Conservation (phyloP, 2,329 filamentous ascomycete species). For the Arthrobotrys pseudoclavata region DNA sequence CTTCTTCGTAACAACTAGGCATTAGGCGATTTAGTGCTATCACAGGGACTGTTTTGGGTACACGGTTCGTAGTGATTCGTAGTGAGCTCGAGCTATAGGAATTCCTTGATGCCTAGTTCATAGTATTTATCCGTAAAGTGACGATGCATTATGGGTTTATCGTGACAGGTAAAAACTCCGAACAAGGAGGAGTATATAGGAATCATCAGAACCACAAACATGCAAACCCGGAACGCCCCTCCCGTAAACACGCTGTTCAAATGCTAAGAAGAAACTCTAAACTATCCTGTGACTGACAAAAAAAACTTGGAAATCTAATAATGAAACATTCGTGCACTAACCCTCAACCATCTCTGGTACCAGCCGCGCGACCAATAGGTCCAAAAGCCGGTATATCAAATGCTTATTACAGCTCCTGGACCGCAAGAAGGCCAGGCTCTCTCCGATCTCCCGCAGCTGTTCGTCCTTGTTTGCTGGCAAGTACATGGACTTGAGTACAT, state of each 20-base stretch:
- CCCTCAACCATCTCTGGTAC: constrained; percentile 83
- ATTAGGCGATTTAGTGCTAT: constrained; percentile 32
- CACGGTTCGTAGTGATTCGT: constrained; percentile 2
- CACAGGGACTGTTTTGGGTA: constrained; percentile 10
- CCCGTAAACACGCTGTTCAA: constrained; percentile 37
- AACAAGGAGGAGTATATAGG: constrained; percentile 8
- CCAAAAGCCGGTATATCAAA: constrained; percentile 83
- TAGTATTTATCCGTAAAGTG: constrained; percentile 29
- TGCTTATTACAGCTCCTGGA: constrained; percentile 84
- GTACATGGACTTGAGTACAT: constrained; percentile 64
- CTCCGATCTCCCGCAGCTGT: constrained; percentile 57
- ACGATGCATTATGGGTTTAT: constrained; percentile 22
- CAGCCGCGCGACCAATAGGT: constrained; percentile 83
- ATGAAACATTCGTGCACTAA: constrained; percentile 31
- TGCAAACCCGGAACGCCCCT: constrained; percentile 34
- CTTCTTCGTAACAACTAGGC: constrained; percentile 10
- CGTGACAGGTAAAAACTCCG: constrained; percentile 24
- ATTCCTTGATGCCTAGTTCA: constrained; percentile 2
- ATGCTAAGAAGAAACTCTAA: constrained; percentile 20
- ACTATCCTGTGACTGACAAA: constrained; percentile 28
- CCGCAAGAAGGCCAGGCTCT: constrained; percentile 54
- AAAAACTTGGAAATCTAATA: constrained; percentile 13
- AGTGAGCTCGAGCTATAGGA: constrained; percentile 24
- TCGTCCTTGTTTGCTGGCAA: constrained; percentile 63
- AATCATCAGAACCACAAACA: constrained; percentile 17